Percentiles rank a stretch among this genome's conserved stretches.
phyloP scores from a whole-genome alignment of 2,329 filamentous ascomycete genomes.

The Myotisia sp. region DNA sequence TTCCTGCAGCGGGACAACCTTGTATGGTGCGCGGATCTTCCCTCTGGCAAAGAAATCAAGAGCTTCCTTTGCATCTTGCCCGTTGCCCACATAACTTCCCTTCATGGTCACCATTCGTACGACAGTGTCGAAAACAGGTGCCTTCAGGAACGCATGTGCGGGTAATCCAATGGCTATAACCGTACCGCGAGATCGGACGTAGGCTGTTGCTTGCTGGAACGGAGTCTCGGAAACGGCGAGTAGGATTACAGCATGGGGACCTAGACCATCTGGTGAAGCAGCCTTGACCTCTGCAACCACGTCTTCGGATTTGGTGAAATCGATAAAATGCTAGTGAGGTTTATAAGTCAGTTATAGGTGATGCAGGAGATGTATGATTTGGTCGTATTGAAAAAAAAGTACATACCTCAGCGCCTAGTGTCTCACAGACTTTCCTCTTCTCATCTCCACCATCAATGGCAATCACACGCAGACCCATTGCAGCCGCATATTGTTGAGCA shows the following conservation, averaged over 20 bases:
- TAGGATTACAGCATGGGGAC: conserved; percentile 74
- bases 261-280: conserved; percentile 63
- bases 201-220: conserved; percentile 85
- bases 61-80: conserved; percentile 74
- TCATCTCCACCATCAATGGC: conserved; percentile 74
- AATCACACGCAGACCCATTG: conserved; percentile 70
- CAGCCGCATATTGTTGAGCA: conserved; percentile 75
- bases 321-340: conserved; percentile 48
- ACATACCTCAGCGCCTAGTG: conserved; percentile 50
- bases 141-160: conserved; percentile 60
- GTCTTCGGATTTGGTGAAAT: conserved; percentile 64
- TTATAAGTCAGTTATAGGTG: conserved; percentile 7
- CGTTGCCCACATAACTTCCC: conserved; percentile 87
- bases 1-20: conserved; percentile 67
- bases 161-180: conserved; percentile 86
- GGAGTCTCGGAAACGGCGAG: conserved; percentile 80
- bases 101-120: conserved; percentile 83
- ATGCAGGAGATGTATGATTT: not conserved
- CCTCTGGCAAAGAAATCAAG: conserved; percentile 78
- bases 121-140: conserved; percentile 80
- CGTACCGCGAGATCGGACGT: conserved; percentile 67
- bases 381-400: not conserved
- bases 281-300: conserved; percentile 73
- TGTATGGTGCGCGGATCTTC: conserved; percentile 74
- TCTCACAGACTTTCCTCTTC: conserved; percentile 53